These are phyloP conservation scores for Magnaporthales sp. DNA, from an alignment of 2,329 filamentous ascomycete species.

Conservation along the genomic window DNA sequence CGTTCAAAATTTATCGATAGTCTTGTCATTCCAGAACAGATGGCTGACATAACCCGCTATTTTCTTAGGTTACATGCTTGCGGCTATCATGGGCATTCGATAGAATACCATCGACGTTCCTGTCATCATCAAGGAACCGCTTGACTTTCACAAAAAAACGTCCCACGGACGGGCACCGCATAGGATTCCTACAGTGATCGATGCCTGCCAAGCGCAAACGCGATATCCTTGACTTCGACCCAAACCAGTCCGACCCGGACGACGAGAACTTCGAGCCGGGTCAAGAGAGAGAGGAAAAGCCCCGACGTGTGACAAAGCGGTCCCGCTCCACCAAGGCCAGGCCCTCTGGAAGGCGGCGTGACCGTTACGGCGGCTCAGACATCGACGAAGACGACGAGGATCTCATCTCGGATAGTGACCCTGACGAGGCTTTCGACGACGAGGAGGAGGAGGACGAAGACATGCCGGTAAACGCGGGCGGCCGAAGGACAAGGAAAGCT, in stretches of 20 bases:
- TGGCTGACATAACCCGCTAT: background rate
- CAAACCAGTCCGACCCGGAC: slow-evolving; percentile 57
- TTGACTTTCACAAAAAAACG: background rate
- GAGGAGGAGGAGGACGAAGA: slow-evolving; percentile 28
- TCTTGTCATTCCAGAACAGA: background rate
- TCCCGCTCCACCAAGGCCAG: slow-evolving; percentile 15
- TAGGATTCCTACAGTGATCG: background rate
- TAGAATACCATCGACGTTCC: background rate
- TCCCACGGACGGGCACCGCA: background rate
- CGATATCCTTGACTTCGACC: slow-evolving; percentile 50
- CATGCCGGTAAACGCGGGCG: slow-evolving; percentile 28
- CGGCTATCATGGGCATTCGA: background rate
- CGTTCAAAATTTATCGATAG: background rate
- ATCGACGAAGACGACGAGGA: slow-evolving; percentile 53
- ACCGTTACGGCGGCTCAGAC: slow-evolving; percentile 49
- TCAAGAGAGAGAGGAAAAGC: slow-evolving; percentile 32
- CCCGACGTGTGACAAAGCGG: slow-evolving; percentile 29
- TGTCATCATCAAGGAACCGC: background rate
- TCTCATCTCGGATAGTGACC: slow-evolving; percentile 41
- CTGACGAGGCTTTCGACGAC: slow-evolving; percentile 34
- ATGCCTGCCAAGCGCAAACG: slow-evolving; percentile 50
- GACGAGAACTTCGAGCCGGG: slow-evolving; percentile 57
- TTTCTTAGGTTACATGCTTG: background rate
- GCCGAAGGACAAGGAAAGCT: slow-evolving; percentile 35
- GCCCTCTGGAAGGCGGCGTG: slow-evolving; percentile 26